phyloP scores from a whole-genome alignment of 2,329 filamentous ascomycete genomes.

The Dothideomycetes sp. region DNA sequence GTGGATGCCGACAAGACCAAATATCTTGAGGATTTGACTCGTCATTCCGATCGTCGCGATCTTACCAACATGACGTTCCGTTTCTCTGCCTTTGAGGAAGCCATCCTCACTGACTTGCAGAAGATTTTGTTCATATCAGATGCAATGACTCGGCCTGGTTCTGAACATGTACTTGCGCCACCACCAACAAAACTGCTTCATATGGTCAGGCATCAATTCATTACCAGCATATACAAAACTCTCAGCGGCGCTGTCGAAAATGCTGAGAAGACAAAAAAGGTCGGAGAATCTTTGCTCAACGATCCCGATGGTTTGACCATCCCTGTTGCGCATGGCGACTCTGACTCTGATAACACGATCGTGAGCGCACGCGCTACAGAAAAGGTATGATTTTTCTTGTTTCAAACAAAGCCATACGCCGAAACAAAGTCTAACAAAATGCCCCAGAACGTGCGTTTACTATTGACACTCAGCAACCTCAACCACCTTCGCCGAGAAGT shows the following conservation, averaged over 20 bases:
- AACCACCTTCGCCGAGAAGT: slow-evolving; percentile 71
- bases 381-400: slow-evolving; percentile 33
- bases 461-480: slow-evolving; percentile 88
- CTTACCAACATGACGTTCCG: slow-evolving; percentile 83
- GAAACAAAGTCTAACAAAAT: background rate
- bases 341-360: background rate
- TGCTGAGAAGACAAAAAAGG: slow-evolving; percentile 63
- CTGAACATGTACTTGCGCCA: slow-evolving; percentile 70
- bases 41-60: slow-evolving; percentile 70
- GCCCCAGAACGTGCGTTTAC: slow-evolving; percentile 57
- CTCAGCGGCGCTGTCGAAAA: slow-evolving; percentile 96
- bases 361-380: slow-evolving; percentile 44
- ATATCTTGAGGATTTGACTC: slow-evolving; percentile 86
- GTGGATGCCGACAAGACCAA: slow-evolving; percentile 89
- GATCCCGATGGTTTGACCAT: slow-evolving; percentile 42
- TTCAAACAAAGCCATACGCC: no score
- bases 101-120: slow-evolving; percentile 77
- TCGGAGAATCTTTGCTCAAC: slow-evolving; percentile 44
- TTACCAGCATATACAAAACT: slow-evolving; percentile 86
- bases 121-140: slow-evolving; percentile 92
- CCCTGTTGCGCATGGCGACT: slow-evolving; percentile 9
- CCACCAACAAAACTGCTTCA: slow-evolving; percentile 81
- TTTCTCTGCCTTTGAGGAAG: slow-evolving; percentile 77
- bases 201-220: slow-evolving; percentile 85
- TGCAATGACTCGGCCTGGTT: slow-evolving; percentile 63